Evolutionary conservation across 2,329 filamentous ascomycete genomes (phyloP), one percentile per base, ranked within the genome.

Genomic region (Pseudocercospora crystallina): DNA sequence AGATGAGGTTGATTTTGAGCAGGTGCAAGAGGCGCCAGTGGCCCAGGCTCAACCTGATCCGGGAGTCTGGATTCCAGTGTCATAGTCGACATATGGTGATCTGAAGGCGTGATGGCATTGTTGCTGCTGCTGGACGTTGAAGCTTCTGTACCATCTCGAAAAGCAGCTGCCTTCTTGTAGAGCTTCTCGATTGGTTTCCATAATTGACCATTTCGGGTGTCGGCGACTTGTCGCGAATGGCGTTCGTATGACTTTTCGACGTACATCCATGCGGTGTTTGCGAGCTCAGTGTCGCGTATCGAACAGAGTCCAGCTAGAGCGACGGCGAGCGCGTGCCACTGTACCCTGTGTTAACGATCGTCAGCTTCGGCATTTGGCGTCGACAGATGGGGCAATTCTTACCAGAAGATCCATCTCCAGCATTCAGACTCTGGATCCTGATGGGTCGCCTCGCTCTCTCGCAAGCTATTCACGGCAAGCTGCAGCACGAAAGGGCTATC

Each of bases 161-260:
- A 65, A 2, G 61, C 60, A 4, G 29, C 47, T 1, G 79, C 79
- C 61, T 76, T 77, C 54, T 72, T 75, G 51, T 78, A 69, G 5
- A 81, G 64, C 61, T 79, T 80, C 57, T 73, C 75, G 30, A 81
- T 75, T 1, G 79, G 79, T 32, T 73, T 67, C 79, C 79, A 81
- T 5, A 82, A 68, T 43, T 74, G 72, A 1, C 79, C 79, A 20
- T 69, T 69, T 45, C 72, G 69, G 5, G 72, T 70, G 54, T 81
- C 79, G 5, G 79, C 79, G 45, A 81, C 73, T 44, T 67, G 65
- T 15, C 70, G 66, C 35, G 69, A 69, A 61, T 74, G 78, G 2
- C 65, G 57, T 2, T 71, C 70, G 55, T 76, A 77, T 3, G 72
- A 71, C 17, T 60, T 59, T 9, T 81, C 75, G 17, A 81, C 69